Evolutionary conservation across 2,329 filamentous ascomycete species (phyloP), one percentile per base, ranked within the genome.

Genomic region (Diaporthe nobilis): DNA sequence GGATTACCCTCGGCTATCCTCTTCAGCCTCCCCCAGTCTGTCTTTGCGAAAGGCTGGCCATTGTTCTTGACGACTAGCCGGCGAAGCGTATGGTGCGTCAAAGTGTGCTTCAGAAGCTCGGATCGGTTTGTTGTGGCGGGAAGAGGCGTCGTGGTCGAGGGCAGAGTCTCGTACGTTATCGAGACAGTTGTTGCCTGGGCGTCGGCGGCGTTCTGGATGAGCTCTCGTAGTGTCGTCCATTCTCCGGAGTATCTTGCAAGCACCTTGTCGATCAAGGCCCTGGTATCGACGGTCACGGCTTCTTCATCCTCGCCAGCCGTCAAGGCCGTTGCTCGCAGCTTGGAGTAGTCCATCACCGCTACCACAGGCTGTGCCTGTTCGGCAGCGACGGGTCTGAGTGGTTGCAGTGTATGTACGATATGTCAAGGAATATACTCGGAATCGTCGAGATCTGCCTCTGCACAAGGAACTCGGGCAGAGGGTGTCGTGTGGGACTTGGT

Each of bases 1-100:
- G 97, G 97, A 82, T 99, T 99, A 63, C 97, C 97, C 84, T 99
- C 97, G n/a, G 97, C 97, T 78, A 99, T 99, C 77, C 96, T 92
- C 88, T 98, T 98, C 78, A 99, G 84, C 72, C 97, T 91, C 61
- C 92, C 92, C 97, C 97, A 99, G 84, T 99, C 97, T 25, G 95
- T 97, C 80, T 94, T 91, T 71, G 92, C 94, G 81, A 99, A 99
- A 0, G 95, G 90, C 78, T 95, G 90, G 49, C 97, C 97, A 85
- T 99, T 94, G 81, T 99, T 99, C 77, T 95, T 94, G 9, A 98
- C 96, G 13, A 98, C 88, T n/a, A 98, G 88, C 57, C 96, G 92
- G 77, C 93, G 93, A 74, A 98, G 86, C 0, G 96, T 98, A 82
- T 98, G 95, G 83, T 98, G 91, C 71, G 93, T 89, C 60, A 98